Conservation (phyloP, 139 green algal species). For the Trebouxia sp. region DNA sequence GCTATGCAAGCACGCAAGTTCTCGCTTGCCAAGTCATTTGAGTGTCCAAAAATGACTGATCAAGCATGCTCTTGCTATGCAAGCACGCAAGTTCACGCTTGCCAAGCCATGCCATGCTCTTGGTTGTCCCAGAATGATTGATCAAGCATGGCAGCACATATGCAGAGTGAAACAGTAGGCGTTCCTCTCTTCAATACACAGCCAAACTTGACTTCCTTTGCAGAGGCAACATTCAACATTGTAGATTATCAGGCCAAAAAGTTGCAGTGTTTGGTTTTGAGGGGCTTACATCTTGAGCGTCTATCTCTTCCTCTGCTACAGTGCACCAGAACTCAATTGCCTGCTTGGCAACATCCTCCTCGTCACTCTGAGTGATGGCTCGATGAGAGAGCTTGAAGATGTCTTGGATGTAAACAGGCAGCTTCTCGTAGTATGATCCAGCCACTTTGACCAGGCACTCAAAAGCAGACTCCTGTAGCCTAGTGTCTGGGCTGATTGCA, state of each 20-base stretch:
- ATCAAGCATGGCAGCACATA: no score
- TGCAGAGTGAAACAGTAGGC: no score
- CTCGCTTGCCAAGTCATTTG: background rate
- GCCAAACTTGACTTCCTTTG: no score
- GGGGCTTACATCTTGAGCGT: conserved; percentile 30
- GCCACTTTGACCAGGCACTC: conserved; percentile 93
- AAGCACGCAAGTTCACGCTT: background rate
- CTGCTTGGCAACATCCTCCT: conserved; percentile 90
- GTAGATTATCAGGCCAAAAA: background rate
- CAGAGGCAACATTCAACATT: no score
- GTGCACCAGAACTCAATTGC: conserved; percentile 97
- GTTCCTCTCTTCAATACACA: no score
- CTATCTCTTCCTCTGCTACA: conserved; percentile 81
- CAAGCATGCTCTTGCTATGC: background rate
- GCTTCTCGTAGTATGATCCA: conserved; percentile 89
- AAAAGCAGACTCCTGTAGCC: conserved; percentile 84
- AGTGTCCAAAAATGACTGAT: background rate
- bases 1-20: no score
- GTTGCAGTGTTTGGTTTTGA: background rate
- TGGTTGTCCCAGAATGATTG: no score
- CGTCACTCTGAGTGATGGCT: conserved; percentile 53
- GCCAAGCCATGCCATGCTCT: background rate
- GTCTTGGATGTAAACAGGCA: conserved; percentile 93
- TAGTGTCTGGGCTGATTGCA: conserved; percentile 65
- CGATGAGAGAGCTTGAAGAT: conserved; percentile 93